A percentile compares a stretch with the other conserved stretches of the same genome.
Evolutionary conservation across 352 stramenopile genomes (phyloP).

Genomic region (Globisporangium rhizosaccharum): DNA sequence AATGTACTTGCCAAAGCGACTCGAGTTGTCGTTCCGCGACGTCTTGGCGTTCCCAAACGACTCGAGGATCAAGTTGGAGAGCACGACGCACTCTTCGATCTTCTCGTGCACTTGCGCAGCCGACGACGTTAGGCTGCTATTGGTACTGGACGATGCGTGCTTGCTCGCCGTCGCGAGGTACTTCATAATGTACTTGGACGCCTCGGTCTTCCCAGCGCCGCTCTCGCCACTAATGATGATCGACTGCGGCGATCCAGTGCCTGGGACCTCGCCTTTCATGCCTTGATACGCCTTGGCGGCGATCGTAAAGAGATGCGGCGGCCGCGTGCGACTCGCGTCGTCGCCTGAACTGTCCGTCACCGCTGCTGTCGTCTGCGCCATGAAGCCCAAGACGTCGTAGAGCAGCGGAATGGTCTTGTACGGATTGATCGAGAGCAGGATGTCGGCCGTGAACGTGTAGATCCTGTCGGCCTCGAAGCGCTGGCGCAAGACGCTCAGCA

Average conservation of each 20-base stretch:
- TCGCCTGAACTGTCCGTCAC: not conserved
- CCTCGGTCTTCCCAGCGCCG: conserved; percentile 92
- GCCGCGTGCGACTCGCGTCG: conserved; percentile 20
- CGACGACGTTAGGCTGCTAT: conserved; percentile 5
- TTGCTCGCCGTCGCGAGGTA: conserved; percentile 78
- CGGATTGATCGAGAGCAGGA: conserved; percentile 80
- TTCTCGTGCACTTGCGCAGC: conserved; percentile 52
- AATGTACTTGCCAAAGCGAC: conserved; percentile 90
- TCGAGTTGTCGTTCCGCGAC: conserved; percentile 86
- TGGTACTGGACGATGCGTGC: conserved; percentile 17
- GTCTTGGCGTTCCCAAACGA: conserved; percentile 86
- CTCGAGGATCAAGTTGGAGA: conserved; percentile 79
- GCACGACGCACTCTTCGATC: conserved; percentile 78
- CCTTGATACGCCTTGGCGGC: conserved; percentile 69
- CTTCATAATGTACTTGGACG: conserved; percentile 92
- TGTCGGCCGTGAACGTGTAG: conserved; percentile 85
- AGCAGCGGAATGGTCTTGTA: conserved; percentile 85
- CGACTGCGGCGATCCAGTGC: conserved; percentile 73
- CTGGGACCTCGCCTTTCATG: conserved; percentile 57
- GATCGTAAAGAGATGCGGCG: conserved; percentile 78
- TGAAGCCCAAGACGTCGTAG: conserved; percentile 76
- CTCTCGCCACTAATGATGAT: conserved; percentile 94
- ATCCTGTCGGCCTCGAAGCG: conserved; percentile 79
- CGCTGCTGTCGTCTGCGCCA: conserved; percentile 36
- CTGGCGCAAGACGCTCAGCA: conserved; percentile 74